These are phyloP conservation scores for Candida ulmi DNA, from an alignment of 805 yeast genomes.

Conservation along the genomic window DNA sequence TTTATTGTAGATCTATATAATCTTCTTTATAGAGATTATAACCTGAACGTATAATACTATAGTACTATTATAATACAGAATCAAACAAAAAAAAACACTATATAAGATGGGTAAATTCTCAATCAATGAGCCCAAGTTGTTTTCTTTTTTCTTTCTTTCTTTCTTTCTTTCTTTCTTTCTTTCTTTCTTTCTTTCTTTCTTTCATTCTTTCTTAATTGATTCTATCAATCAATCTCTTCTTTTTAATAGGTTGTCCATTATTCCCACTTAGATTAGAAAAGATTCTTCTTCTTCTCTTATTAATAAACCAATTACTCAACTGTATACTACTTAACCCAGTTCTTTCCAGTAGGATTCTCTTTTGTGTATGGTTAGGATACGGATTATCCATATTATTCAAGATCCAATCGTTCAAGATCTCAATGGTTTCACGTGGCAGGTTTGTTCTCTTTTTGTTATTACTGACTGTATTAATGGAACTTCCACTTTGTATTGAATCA, in stretches of 20 bases:
- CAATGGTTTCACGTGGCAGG: conserved; percentile 73
- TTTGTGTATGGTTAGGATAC: conserved; percentile 78
- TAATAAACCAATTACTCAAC: conserved; percentile 82
- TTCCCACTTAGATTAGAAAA: conserved; percentile 24
- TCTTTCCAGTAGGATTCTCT: conserved; percentile 56
- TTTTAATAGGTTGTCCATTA: conserved; percentile 27
- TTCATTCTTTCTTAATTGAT: neutral
- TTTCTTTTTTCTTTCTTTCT: too few species aligned
- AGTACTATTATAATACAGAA: too few species aligned
- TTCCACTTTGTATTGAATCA: conserved; percentile 13
- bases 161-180: too few species aligned
- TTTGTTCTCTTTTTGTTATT: conserved; percentile 52
- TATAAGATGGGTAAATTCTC: neutral
- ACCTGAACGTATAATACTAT: too few species aligned
- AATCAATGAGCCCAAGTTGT: neutral
- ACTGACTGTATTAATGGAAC: conserved; percentile 5
- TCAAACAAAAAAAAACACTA: too few species aligned
- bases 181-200: too few species aligned
- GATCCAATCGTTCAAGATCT: conserved; percentile 68
- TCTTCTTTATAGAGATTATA: too few species aligned
- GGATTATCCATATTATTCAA: conserved; percentile 72
- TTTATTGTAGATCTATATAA: too few species aligned
- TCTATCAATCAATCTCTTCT: conserved; percentile 25
- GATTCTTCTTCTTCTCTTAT: conserved; percentile 75
- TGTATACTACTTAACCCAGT: conserved; percentile 82